Evolutionary conservation across 73 alveolate genomes (phyloP).

Genomic region (Tetrahymena malaccensis): DNA sequence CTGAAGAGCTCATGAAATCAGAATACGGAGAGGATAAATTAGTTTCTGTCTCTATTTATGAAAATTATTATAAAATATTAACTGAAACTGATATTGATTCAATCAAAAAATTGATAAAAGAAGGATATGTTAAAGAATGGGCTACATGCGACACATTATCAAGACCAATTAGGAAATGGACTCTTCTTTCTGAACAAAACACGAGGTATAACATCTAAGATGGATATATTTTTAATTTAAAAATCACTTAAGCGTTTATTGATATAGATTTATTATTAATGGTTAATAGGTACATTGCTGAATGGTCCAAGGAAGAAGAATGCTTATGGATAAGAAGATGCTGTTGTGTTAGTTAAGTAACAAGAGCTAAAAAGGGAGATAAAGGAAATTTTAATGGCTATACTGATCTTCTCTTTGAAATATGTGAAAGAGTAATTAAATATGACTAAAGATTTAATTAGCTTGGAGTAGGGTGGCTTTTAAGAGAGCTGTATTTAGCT

Average conservation of each 20-base stretch:
- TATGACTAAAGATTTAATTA: slow-evolving; percentile 8
- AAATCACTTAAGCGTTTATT: not conserved
- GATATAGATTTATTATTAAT: not conserved
- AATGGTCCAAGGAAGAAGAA: not conserved
- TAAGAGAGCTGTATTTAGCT: not conserved
- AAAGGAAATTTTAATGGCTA: not conserved
- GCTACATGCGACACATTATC: slow-evolving; percentile 1
- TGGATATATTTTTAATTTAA: not conserved
- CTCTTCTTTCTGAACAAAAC: not conserved
- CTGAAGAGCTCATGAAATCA: not conserved
- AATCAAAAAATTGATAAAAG: not conserved
- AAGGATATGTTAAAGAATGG: not conserved
- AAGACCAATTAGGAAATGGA: not conserved
- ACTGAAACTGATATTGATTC: not conserved
- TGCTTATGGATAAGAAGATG: slow-evolving; percentile 5
- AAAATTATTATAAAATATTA: not conserved
- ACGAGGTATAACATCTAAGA: not conserved
- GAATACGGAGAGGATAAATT: not conserved
- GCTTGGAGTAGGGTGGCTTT: slow-evolving; percentile 5
- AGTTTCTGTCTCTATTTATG: not conserved
- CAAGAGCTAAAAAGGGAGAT: slow-evolving; percentile 5
- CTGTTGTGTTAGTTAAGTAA: not conserved
- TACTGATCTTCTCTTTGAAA: not conserved
- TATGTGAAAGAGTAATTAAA: not conserved
- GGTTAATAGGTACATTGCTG: not conserved